Conservation (phyloP, 768 basidiomycete species). For the Serendipita sp. region DNA sequence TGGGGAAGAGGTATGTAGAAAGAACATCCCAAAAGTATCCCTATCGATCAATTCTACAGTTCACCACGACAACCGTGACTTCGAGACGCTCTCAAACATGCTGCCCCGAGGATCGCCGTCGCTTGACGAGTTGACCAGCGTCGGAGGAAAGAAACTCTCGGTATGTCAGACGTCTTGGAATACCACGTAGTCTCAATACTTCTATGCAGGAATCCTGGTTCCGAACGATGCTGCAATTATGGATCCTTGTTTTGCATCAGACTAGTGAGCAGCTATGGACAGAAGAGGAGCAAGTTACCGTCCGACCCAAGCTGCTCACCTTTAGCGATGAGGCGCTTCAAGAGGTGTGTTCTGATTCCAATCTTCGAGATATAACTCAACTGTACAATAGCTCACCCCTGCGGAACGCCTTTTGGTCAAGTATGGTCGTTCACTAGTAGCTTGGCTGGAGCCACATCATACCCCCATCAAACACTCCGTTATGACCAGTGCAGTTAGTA, state of each 20-base stretch:
- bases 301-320: conserved; percentile 28
- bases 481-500: conserved; percentile 46
- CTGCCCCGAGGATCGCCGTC: conserved; percentile 40
- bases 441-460: conserved; percentile 68
- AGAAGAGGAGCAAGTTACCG: conserved; percentile 33
- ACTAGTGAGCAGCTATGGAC: conserved; percentile 54
- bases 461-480: conserved; percentile 57
- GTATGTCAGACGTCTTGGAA: conserved; percentile 25
- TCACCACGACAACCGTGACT: conserved; percentile 80
- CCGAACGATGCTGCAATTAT: conserved; percentile 51
- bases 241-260: conserved; percentile 61
- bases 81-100: conserved; percentile 58
- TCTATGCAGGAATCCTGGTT: conserved; percentile 50
- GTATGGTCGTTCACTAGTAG: conserved; percentile 43
- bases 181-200: not conserved
- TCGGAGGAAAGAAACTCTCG: conserved; percentile 47
- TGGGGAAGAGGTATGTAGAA: conserved; percentile 43
- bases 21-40: not conserved
- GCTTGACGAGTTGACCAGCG: conserved; percentile 49
- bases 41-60: conserved; percentile 22
- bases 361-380: no score
- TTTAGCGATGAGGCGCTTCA: not conserved
- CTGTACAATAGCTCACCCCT: conserved; percentile 36
- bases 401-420: conserved; percentile 45
- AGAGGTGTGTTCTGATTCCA: not conserved